Evolutionary conservation across 169 alveolate species (phyloP).

Genomic region (Babesia ovata): DNA sequence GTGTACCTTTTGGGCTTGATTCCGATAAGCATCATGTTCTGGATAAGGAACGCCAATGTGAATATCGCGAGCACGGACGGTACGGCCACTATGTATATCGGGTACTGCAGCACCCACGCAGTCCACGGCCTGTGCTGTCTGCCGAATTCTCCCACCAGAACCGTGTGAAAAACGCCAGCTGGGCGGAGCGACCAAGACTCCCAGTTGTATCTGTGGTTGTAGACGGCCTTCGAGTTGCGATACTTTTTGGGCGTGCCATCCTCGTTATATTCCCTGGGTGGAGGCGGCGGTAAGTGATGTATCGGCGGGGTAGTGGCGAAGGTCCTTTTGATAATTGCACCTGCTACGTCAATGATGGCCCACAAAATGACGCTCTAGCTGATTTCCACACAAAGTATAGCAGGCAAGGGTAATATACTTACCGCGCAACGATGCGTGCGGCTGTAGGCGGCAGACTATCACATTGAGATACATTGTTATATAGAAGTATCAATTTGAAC

Average conservation of each 20-base stretch:
- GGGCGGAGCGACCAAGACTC: conserved; percentile 86
- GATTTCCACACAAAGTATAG: background rate
- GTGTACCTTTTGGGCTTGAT: conserved; percentile 87
- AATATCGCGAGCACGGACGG: conserved; percentile 77
- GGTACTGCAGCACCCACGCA: conserved; percentile 78
- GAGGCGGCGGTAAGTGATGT: conserved; percentile 85
- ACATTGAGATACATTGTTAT: too few species aligned
- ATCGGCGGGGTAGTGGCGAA: conserved; percentile 67
- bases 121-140: conserved; percentile 77
- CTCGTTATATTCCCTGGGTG: conserved; percentile 83
- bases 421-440: background rate
- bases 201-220: conserved; percentile 85
- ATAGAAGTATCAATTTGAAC: too few species aligned
- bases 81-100: conserved; percentile 70
- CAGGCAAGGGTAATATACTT: background rate
- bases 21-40: conserved; percentile 79
- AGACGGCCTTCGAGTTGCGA: conserved; percentile 78
- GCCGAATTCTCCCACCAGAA: conserved; percentile 85
- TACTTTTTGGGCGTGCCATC: conserved; percentile 85
- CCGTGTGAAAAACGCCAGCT: conserved; percentile 88
- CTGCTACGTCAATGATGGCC: background rate
- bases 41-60: conserved; percentile 76
- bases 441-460: background rate
- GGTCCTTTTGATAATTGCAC: conserved; percentile 7
- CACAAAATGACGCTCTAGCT: too few species aligned